Evolutionary conservation across 2,329 filamentous ascomycete species (phyloP), one percentile per base, ranked within the genome.

Genomic region (Blastomyces emzantsi): DNA sequence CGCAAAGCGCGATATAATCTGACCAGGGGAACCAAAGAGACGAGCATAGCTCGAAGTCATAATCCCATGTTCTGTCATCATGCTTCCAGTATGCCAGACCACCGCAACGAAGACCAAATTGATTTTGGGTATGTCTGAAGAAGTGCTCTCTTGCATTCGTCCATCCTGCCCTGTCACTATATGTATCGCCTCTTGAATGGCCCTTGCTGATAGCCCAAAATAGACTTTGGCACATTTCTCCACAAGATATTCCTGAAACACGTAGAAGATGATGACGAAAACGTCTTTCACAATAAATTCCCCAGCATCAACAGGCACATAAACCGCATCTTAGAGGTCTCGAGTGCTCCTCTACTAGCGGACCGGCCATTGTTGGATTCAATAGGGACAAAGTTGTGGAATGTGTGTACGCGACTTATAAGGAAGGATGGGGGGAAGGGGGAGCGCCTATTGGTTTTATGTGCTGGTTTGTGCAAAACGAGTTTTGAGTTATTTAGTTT

Each of bases 381-480:
- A 6, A 51, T 68, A 25, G 77, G 73, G 1, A 73, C 73, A 6
- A 67, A 66, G 13, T 62, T 79, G 43, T 79, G 77, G 77, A 79
- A 78, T 65, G 63, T 63, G 5, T 77, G 74, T 63, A 65, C 66
- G 11, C 67, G 71, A 43, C 60, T 69, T 22, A 66, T 71, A 60
- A 65, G 45, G 30, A 41, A 51, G n/a, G 64, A 64, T 59, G 63
- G 57, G 43, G 63, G 61, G 33, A 59, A 66, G 13, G 59, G 28
- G 28, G 45, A 68, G 47, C 67, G 65, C 64, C 68, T 66, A 66
- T 67, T 69, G 70, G 65, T 67, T 51, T 57, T 65, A 62, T 54
- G 64, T 64, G 56, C 36, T n/a, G 60, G 67, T 82, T 1, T 19
- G 49, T 58, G 55, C 28, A 13, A 22, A 25, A 43, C 15, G n/a